These are phyloP conservation scores for Saksenaea vasiformis DNA, from an alignment of 371 early-diverging fungal genomes.

Conservation along the genomic window DNA sequence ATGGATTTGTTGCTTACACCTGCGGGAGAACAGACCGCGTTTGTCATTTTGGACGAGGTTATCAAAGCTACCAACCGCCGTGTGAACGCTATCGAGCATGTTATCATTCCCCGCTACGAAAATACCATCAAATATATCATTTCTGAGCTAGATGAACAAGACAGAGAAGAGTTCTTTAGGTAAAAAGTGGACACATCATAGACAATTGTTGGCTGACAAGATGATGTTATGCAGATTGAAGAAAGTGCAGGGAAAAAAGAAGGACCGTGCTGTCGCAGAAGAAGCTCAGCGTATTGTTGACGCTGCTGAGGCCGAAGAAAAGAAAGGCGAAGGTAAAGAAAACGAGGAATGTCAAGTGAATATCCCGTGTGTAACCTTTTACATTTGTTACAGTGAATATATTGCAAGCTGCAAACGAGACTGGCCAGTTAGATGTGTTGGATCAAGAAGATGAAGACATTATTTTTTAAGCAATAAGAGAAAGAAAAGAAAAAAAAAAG, in stretches of 20 bases:
- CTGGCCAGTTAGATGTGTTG: slow-evolving; percentile 37
- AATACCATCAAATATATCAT: slow-evolving; percentile 97
- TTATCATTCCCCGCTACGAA: slow-evolving; percentile 96
- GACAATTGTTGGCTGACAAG: too few species aligned
- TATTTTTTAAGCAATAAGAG: slow-evolving; percentile 43
- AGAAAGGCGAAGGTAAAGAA: slow-evolving; percentile 6
- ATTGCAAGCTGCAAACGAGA: slow-evolving; percentile 32
- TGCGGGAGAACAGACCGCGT: slow-evolving; percentile 27
- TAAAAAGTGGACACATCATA: slow-evolving; percentile 12
- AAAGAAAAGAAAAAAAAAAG: too few species aligned
- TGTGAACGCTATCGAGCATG: slow-evolving; percentile 98
- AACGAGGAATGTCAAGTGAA: background rate
- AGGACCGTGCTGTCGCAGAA: slow-evolving; percentile 74
- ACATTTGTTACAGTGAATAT: slow-evolving; percentile 10
- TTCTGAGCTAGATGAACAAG: slow-evolving; percentile 98
- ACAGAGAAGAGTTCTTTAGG: slow-evolving; percentile 99
- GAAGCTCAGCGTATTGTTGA: slow-evolving; percentile 25
- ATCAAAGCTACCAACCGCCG: slow-evolving; percentile 98
- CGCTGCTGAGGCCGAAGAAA: slow-evolving; percentile 19
- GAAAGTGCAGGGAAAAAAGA: slow-evolving; percentile 96
- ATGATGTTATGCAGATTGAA: slow-evolving; percentile 66
- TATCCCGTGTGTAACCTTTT: background rate
- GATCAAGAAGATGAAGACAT: slow-evolving; percentile 58
- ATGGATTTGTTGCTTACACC: slow-evolving; percentile 24
- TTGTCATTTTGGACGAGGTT: slow-evolving; percentile 96